phyloP scores from a whole-genome alignment of 345 rosid species.

The Brassica napus region DNA sequence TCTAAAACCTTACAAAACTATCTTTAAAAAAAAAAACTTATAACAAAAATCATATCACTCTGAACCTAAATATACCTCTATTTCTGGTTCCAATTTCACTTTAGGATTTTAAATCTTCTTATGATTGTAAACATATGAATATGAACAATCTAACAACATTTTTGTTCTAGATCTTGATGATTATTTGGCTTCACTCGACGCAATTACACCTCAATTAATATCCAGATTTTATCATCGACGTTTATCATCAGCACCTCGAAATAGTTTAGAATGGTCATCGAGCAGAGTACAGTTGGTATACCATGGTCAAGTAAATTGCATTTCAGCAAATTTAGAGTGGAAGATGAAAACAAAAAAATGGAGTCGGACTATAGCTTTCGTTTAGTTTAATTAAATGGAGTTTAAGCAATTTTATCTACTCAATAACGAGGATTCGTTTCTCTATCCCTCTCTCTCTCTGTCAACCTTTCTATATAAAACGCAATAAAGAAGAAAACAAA shows the following conservation, averaged over 20 bases:
- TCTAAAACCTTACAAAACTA: not conserved
- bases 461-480: conserved; percentile 31
- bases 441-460: conserved; percentile 17
- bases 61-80: not conserved
- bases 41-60: not conserved
- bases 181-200: not conserved
- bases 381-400: conserved; percentile 13
- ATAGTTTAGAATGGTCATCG: not conserved
- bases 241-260: not conserved
- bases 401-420: conserved; percentile 12
- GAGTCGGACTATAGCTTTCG: not conserved
- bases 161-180: not conserved
- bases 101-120: not conserved
- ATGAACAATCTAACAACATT: not conserved
- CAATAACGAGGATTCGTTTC: conserved; percentile 16
- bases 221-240: not conserved
- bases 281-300: not conserved
- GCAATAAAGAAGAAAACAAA: conserved; percentile 16
- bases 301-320: conserved; percentile 7
- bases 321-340: not conserved
- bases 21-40: too few relatives aligned
- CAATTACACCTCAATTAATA: not conserved
- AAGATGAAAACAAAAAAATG: not conserved
- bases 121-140: not conserved
- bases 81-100: not conserved